Base-by-base conservation (phyloP, 208 protist genomes). In the Acanthamoeba polyphaga region DNA sequence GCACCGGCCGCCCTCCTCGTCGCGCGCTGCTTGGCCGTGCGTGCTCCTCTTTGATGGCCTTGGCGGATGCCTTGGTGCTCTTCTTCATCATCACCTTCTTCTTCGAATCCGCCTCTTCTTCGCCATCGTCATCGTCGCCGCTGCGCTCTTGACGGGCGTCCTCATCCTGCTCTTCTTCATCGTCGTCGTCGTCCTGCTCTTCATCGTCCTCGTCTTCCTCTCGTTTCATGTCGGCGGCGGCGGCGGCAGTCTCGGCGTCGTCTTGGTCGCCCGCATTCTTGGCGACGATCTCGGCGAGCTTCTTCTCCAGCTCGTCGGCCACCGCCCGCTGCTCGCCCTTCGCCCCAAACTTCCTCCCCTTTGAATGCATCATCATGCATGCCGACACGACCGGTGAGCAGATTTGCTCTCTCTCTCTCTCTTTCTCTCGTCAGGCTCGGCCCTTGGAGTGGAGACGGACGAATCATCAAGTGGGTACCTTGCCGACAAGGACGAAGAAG, bases 401-500 rank as follows among this genome's bases (percentile, higher is more conserved):
- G 58, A 24, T 38, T 38, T 38, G 38, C 38, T 38, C 3, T 38
- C 38, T 38, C 38, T 38, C 38, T 38, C n/a, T n/a, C n/a, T n/a
- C n/a, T n/a, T n/a, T n/a, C n/a, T n/a, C n/a, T n/a, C n/a, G n/a
- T n/a, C n/a, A n/a, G n/a, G n/a, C n/a, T n/a, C n/a, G n/a, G 32
- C 19, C n/a, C 34, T 78, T 78, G 70, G 10, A 1, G 9, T 13
- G 32, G 9, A 17, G 19, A 46, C 1, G 32, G 70, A 12, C 51
- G 51, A 15, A 5, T 24, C 15, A 5, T 9, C 1, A 58, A 58
- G 53, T 82, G 82, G 2, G 58, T 66, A 90, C 92, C 92, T 95
- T 95, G 66, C 32, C 46, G 2, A 96, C 78, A 32, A 96, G 95
- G 0, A n/a, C 34, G 27, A 55, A 22, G 49, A 95, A 96, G 49